phyloP scores from a whole-genome alignment of 139 green algal genomes.

The Ettlia oleoabundans region DNA sequence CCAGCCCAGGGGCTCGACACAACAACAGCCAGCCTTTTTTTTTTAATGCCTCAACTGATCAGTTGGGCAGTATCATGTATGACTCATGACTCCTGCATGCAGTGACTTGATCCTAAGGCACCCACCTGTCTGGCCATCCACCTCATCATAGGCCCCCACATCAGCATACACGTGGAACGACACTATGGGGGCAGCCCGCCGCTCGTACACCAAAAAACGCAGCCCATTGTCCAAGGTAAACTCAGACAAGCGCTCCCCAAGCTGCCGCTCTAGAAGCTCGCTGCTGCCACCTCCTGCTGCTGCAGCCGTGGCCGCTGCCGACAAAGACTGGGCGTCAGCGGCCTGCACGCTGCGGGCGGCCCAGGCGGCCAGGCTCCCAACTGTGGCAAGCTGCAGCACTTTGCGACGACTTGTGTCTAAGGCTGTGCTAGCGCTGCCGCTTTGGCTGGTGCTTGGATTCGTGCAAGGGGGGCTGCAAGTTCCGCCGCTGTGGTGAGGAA shows the following conservation, averaged over 20 bases:
- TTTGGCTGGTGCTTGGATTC: too few relatives aligned
- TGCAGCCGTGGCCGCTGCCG: not conserved
- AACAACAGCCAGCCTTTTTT: too few relatives aligned
- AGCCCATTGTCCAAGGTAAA: conserved; percentile 92
- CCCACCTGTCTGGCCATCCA: conserved; percentile 72
- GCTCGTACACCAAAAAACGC: conserved; percentile 83
- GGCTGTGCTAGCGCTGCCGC: not conserved
- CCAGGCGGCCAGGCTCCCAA: conserved; percentile 4
- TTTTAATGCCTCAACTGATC: too few relatives aligned
- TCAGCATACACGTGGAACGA: conserved; percentile 77
- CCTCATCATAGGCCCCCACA: conserved; percentile 81
- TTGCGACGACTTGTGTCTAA: not conserved
- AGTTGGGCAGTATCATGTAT: too few relatives aligned
- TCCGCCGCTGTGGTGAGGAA: too few relatives aligned
- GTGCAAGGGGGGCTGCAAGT: too few relatives aligned
- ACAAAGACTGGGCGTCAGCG: not conserved
- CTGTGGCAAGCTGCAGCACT: conserved; percentile 4
- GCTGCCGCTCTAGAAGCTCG: conserved; percentile 21
- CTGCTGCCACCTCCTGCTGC: not conserved
- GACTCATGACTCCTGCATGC: too few relatives aligned
- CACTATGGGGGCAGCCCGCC: conserved; percentile 75
- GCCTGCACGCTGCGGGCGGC: not conserved
- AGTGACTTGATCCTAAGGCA: too few relatives aligned
- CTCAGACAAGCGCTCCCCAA: conserved; percentile 68
- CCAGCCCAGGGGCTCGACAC: too few relatives aligned